These are phyloP conservation scores for Bruguiera hainesii DNA, from an alignment of 441 rosid genomes.

Conservation along the genomic window DNA sequence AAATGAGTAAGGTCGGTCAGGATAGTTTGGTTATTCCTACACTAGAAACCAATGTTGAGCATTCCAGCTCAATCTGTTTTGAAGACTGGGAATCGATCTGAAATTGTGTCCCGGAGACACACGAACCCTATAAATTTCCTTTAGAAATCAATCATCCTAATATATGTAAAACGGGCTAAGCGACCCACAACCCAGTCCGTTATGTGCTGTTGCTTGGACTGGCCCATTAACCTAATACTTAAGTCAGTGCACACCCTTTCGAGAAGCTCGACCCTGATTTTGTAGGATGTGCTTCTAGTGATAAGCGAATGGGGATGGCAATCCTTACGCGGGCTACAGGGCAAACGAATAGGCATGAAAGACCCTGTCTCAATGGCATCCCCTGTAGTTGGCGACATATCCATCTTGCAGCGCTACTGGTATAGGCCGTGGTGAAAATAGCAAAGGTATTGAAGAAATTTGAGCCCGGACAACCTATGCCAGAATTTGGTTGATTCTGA, in stretches of 20 bases:
- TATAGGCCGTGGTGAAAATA: conserved; percentile 53
- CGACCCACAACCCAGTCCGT: no score
- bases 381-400: conserved; percentile 19
- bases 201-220: no score
- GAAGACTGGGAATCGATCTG: no score
- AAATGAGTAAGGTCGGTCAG: no score
- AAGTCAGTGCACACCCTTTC: conserved; percentile 40
- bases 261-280: conserved; percentile 50
- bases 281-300: conserved; percentile 54
- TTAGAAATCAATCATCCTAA: no score
- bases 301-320: conserved; percentile 56
- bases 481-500: conserved; percentile 38
- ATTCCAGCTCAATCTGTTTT: no score
- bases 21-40: no score
- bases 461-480: conserved; percentile 35
- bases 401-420: conserved; percentile 47
- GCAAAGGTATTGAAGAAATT: conserved; percentile 50
- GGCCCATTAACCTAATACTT: no score
- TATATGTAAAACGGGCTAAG: no score
- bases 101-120: no score
- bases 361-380: conserved; percentile 26
- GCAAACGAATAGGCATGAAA: conserved; percentile 56
- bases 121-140: no score
- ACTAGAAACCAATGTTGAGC: no score
- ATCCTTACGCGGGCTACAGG: conserved; percentile 40